Conservation (phyloP, 2,329 filamentous ascomycete genomes). For the Ilyonectria robusta region DNA sequence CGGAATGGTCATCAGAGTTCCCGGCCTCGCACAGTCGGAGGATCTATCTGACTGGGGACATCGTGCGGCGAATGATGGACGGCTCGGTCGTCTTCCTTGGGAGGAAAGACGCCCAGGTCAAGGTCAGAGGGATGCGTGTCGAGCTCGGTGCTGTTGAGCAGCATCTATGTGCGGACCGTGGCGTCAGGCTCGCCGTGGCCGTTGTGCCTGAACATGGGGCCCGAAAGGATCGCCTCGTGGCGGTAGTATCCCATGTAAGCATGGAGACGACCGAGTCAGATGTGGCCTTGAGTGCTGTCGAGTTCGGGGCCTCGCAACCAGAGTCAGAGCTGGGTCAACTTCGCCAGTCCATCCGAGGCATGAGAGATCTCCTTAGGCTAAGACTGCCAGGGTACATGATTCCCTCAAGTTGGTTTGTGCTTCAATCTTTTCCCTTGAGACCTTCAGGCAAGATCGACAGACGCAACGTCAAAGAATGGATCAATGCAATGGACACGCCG, state of each 20-base stretch:
- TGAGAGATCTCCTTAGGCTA: no score
- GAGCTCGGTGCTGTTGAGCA: slow-evolving; percentile 54
- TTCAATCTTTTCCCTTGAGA: slow-evolving; percentile 27
- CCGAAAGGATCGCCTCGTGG: no score
- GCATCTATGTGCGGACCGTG: no score
- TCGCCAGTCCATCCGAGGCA: no score
- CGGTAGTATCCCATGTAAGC: no score
- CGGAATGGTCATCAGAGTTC: slow-evolving; percentile 28
- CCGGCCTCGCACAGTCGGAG: no score
- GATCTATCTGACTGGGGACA: slow-evolving; percentile 57
- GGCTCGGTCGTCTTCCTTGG: slow-evolving; percentile 61
- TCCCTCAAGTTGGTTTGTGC: slow-evolving; percentile 34
- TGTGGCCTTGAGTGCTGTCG: no score
- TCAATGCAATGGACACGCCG: slow-evolving; percentile 57
- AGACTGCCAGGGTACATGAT: slow-evolving; percentile 30
- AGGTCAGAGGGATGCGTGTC: slow-evolving; percentile 63
- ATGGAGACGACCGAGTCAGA: no score
- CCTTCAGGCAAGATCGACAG: slow-evolving; percentile 39
- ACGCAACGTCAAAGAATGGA: slow-evolving; percentile 57
- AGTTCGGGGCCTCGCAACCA: no score
- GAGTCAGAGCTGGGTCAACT: no score
- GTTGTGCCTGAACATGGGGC: no score
- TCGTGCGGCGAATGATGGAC: slow-evolving; percentile 58
- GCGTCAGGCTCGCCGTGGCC: no score
- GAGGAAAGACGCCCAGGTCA: slow-evolving; percentile 59